Evolutionary conservation across 164 flowering plant genomes (phyloP), one percentile per base, ranked within the genome.

Genomic region (Vitis labrusca): DNA sequence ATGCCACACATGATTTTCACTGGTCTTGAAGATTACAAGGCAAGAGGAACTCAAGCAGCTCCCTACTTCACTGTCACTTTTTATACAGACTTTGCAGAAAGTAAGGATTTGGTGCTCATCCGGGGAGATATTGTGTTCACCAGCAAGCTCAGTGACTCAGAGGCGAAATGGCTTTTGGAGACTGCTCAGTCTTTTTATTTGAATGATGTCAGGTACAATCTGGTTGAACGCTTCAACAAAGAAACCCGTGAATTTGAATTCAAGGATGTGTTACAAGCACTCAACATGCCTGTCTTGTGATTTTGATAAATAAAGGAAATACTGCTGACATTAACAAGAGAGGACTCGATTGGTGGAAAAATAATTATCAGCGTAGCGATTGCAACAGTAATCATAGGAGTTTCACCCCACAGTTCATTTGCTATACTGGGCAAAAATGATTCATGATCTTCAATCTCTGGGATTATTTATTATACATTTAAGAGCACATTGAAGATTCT

Each of bases 1-100:
- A 73, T 85, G 91, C 99, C 97, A 19, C 86, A 91, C 81, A 84
- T 95, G 63, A 64, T 93, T 76, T 89, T 95, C 84, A 95, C 97
- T 74, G 97, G 99, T 47, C 96, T 95, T 68, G 98, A 94, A 76
- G 98, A 94, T 81, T 94, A 92, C 85, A 94, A 94, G 76, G 95
- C 98, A 59, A 89, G 92, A 82, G 98, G 98, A 77, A 91, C 97
- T 55, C 95, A 94, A 76, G 97, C 97, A 65, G 77, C 97, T 65
- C 98, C 98, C 19, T 91, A 92, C 83, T 85, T 88, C 76, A 88
- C 93, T 2, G 80, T 78, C 16, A 66, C 94, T 3, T 81, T 87
- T 65, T 93, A 93, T 83, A 88, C 85, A 14, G 98, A 95, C 72
- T 90, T 90, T 79, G 87, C 89, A 49, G 97, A 90, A 55, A 89